phyloP scores from a whole-genome alignment of 225 moss, liverwort and hornwort genomes.

The Antitrichia curtipendula region DNA sequence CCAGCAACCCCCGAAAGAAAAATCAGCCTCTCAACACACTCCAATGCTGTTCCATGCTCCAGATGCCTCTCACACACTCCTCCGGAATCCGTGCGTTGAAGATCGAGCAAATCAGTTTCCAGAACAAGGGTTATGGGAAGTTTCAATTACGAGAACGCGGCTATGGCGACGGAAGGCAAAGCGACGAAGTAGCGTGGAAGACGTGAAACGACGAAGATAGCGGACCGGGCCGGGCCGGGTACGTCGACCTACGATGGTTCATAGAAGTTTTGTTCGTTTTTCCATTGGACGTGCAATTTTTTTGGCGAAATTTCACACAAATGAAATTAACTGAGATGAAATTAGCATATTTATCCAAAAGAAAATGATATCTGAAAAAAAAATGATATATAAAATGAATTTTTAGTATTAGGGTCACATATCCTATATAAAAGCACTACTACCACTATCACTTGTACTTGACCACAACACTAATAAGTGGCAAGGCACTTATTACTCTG shows the following conservation, averaged over 20 bases:
- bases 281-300: background rate
- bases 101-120: background rate
- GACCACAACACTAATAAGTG: no score
- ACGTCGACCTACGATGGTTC: background rate
- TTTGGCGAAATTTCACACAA: no score
- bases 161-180: background rate
- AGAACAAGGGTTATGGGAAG: background rate
- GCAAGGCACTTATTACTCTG: no score
- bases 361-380: background rate
- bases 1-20: background rate
- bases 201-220: no score
- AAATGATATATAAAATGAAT: background rate
- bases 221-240: background rate
- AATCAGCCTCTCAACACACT: background rate
- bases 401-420: background rate
- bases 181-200: background rate
- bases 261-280: background rate
- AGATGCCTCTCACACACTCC: background rate
- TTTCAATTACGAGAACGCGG: background rate
- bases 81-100: background rate
- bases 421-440: no score
- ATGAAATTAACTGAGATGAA: no score
- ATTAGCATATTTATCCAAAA: background rate
- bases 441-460: no score
- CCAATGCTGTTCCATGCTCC: background rate